phyloP scores from a whole-genome alignment of 306 rosid genomes.

The Bauhinia variegata region DNA sequence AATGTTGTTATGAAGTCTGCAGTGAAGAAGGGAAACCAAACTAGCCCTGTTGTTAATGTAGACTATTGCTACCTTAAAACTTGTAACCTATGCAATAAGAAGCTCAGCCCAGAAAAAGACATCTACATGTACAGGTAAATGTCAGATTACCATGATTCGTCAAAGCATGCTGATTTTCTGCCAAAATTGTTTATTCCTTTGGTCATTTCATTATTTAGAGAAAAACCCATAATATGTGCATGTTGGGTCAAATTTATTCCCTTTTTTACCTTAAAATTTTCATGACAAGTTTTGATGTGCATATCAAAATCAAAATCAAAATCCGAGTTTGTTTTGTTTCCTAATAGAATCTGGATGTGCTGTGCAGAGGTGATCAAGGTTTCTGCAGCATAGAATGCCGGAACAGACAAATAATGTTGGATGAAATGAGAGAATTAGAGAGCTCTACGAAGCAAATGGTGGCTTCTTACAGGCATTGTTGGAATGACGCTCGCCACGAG shows the following conservation, averaged over 20 bases:
- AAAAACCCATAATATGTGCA: too few species aligned
- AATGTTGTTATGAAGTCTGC: slow-evolving; percentile 47
- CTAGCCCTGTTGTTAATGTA: not conserved
- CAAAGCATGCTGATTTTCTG: not conserved
- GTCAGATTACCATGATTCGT: not conserved
- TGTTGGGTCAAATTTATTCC: not conserved
- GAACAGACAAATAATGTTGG: slow-evolving; percentile 49
- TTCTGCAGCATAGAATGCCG: slow-evolving; percentile 51
- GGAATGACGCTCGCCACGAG: slow-evolving; percentile 38
- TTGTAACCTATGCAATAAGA: slow-evolving; percentile 49
- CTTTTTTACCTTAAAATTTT: not conserved
- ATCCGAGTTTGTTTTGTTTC: not conserved
- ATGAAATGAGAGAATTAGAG: slow-evolving; percentile 45
- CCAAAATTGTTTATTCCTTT: not conserved
- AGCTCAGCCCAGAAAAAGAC: slow-evolving; percentile 50
- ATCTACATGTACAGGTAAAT: slow-evolving; percentile 60
- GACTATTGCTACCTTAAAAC: slow-evolving; percentile 50
- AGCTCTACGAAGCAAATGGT: slow-evolving; percentile 35
- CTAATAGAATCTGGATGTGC: slow-evolving; percentile 14
- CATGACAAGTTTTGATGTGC: not conserved
- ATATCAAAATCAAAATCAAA: not conserved
- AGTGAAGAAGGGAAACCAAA: slow-evolving; percentile 31
- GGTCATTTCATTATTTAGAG: not conserved
- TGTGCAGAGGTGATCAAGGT: slow-evolving; percentile 55
- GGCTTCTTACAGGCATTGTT: slow-evolving; percentile 30